phyloP scores from a whole-genome alignment of 176 grass and related monocot species.

The Musa acuminata region DNA sequence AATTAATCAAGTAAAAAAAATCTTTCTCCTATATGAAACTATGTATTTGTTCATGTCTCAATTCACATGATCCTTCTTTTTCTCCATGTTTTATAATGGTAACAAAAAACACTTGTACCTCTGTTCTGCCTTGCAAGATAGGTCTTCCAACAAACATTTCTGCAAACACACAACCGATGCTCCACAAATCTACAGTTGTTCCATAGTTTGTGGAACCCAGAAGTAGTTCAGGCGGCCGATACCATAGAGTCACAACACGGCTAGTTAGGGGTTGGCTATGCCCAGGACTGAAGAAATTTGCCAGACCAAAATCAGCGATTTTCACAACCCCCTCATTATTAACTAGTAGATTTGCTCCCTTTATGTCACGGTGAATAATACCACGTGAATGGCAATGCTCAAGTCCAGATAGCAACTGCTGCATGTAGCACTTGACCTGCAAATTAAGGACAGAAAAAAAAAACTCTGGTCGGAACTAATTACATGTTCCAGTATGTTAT shows the following conservation, averaged over 20 bases:
- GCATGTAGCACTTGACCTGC: slow-evolving; percentile 95
- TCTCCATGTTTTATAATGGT: background rate
- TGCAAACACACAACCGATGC: slow-evolving; percentile 82
- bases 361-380: slow-evolving; percentile 87
- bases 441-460: slow-evolving; percentile 18
- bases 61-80: background rate
- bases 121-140: slow-evolving; percentile 83
- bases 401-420: slow-evolving; percentile 72
- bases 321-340: slow-evolving; percentile 88
- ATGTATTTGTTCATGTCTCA: too few species aligned
- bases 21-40: too few species aligned
- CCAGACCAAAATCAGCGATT: slow-evolving; percentile 93
- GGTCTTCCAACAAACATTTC: slow-evolving; percentile 69
- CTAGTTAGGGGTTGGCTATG: slow-evolving; percentile 66
- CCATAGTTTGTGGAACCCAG: slow-evolving; percentile 84
- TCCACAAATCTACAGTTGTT: slow-evolving; percentile 88
- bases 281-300: slow-evolving; percentile 62
- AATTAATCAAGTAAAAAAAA: too few species aligned
- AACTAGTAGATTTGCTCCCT: slow-evolving; percentile 85
- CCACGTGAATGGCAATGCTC: slow-evolving; percentile 69
- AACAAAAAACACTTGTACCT: slow-evolving; percentile 39
- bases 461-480: background rate
- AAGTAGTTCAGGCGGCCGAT: slow-evolving; percentile 84
- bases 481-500: background rate
- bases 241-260: slow-evolving; percentile 92